Percentiles rank a stretch among this genome's conserved stretches.
These are phyloP conservation scores for Shiraia sp. DNA, from an alignment of 2,329 filamentous ascomycete species.

Conservation along the genomic window DNA sequence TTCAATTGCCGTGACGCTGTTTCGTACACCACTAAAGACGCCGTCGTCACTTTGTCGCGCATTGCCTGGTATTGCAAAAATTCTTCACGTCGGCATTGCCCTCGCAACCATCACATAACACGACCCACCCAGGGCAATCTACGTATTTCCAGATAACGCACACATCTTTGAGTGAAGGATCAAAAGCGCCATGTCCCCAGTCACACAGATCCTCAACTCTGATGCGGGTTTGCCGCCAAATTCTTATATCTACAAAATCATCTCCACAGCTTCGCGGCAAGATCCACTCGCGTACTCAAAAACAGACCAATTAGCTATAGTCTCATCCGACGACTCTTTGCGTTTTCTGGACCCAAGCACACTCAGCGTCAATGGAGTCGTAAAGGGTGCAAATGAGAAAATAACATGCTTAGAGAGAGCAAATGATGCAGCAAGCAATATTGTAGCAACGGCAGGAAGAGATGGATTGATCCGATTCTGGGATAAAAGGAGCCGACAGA, in stretches of 20 bases:
- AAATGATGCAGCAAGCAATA: slow-evolving; percentile 53
- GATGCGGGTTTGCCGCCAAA: slow-evolving; percentile 35
- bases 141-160: not conserved
- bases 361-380: slow-evolving; percentile 54
- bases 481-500: slow-evolving; percentile 64
- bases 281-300: slow-evolving; percentile 36
- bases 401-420: slow-evolving; percentile 65
- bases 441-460: slow-evolving; percentile 71
- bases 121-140: too few species aligned
- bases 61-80: slow-evolving; percentile 9
- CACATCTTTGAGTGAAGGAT: not conserved
- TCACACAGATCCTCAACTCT: slow-evolving; percentile 19
- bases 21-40: too few species aligned
- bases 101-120: not conserved
- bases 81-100: slow-evolving; percentile 10
- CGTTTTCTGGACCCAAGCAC: slow-evolving; percentile 65
- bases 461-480: slow-evolving; percentile 69
- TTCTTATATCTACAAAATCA: slow-evolving; percentile 46
- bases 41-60: not conserved
- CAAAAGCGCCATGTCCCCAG: slow-evolving; percentile 20
- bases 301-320: slow-evolving; percentile 57
- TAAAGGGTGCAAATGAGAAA: slow-evolving; percentile 62
- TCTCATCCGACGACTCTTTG: slow-evolving; percentile 72
- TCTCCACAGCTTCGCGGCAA: slow-evolving; percentile 37
- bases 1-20: too few species aligned